Base-by-base conservation (phyloP, 805 yeast species). In the Sugiyamaella floridensis region DNA sequence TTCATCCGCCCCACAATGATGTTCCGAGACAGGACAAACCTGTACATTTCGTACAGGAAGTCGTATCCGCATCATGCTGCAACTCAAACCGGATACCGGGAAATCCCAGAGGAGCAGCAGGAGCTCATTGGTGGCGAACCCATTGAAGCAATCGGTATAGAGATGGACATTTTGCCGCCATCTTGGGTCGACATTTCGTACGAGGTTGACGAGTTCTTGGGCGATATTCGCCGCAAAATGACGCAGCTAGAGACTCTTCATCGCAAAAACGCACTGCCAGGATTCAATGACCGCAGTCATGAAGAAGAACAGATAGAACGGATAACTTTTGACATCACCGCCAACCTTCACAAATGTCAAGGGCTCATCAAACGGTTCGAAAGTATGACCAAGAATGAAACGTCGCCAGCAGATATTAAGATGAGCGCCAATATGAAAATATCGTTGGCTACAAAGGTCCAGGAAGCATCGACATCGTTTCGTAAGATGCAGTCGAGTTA, bases 11-110 rank as follows among this genome's bases (percentile, higher is more conserved):
- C 26, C 12, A 32, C 37, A 14, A 32, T 32, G 37, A 89, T 92
- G 97, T 87, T 86, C 64, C 77, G 98, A 67, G 98, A 93, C 70
- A 76, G 97, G 67, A 93, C 99, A n/a, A 92, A 90, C 64, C 76
- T 92, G 58, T 92, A 77, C 68, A 73, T 89, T 19, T 89, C 97
- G 45, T 92, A 86, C 65, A 80, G 99, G 57, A 81, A 93, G 55
- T 89, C 98, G 10, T 85, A 83, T 53, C 95, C 96, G 0, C 89
- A 89, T 59, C 80, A 77, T 56, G 71, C 72, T 19, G 58, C 54
- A 15, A 58, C 57, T 15, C 53, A 46, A 6, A 57, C 42, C 55
- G 51, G 60, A 52, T 63, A 71, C 19, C 73, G 73, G 37, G 61
- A 63, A 4, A 60, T 76, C 16, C 68, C 70, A 16, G 82, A 78